Conservation (phyloP, 352 stramenopile species). For the Pythium utonaiense region DNA sequence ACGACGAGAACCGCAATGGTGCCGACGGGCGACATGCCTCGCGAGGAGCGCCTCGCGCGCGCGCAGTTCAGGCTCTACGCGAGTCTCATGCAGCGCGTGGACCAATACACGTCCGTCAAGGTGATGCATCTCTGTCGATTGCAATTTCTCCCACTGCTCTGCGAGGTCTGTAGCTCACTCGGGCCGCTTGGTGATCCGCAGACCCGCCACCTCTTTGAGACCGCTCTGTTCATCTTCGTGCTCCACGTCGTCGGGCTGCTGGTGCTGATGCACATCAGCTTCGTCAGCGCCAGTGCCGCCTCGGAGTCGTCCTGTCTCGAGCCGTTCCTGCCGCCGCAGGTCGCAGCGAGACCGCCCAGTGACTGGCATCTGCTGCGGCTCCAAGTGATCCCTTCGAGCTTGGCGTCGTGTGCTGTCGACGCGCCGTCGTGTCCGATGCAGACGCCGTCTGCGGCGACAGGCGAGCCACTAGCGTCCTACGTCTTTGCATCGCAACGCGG, state of each 20-base stretch:
- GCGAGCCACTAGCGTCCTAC: conserved; percentile 29
- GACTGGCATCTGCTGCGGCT: conserved; percentile 13
- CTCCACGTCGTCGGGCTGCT: conserved; percentile 49
- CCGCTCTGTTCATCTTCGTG: conserved; percentile 50
- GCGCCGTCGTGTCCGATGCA: neutral
- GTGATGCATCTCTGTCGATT: conserved; percentile 15
- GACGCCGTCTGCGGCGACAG: neutral
- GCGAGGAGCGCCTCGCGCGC: conserved; percentile 16
- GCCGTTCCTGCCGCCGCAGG: conserved; percentile 20
- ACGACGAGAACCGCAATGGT: neutral
- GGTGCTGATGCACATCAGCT: conserved; percentile 53
- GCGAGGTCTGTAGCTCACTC: neutral
- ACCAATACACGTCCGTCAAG: conserved; percentile 38
- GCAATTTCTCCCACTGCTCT: neutral
- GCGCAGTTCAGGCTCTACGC: conserved; percentile 78
- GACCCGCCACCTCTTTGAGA: conserved; percentile 45
- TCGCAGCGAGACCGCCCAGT: neutral
- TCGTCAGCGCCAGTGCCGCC: conserved; percentile 28
- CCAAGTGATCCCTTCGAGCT: conserved; percentile 5
- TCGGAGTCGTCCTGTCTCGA: conserved; percentile 29
- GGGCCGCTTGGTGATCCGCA: neutral
- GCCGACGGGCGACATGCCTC: neutral
- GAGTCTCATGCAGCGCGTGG: conserved; percentile 31
- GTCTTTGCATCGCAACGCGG: conserved; percentile 67
- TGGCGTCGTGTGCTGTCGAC: neutral